Base-by-base conservation (phyloP, 2,329 filamentous ascomycete genomes). In the Exophiala phaeomuriformis region DNA sequence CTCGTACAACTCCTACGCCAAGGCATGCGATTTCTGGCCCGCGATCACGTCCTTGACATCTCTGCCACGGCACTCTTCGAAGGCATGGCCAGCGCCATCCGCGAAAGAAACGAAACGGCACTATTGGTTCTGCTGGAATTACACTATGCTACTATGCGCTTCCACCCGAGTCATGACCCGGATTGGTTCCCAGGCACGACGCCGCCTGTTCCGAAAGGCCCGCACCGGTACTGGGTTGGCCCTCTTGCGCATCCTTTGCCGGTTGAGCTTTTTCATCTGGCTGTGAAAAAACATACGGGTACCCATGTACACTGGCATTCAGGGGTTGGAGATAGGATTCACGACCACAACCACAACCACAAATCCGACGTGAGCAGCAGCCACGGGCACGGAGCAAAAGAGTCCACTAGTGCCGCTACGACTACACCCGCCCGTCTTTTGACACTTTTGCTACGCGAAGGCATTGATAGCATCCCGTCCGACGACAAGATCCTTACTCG, bases 71-170 rank as follows among this genome's bases (percentile, higher is more conserved):
- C 64, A 0, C 53, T 72, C 2, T 69, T 72, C n/a, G 56, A 68
- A 30, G 72, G 73, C 5, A 68, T 75, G 45, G 63, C 64, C 29
- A 66, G 63, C 2, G 72, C 73, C 6, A 67, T 75, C 6, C 31
- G 61, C 5, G 62, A 67, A 4, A 53, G 63, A 7, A 68, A 74
- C 33, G 31, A 53, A 2, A 49, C 55, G 3, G 69, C 68, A 0
- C 62, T 74, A 3, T 51, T 61, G 4, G 63, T 62, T 8, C 63
- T 75, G 4, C 64, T 74, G 12, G 71, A 71, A 47, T 59, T 73
- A 65, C 67, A 57, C 68, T 69, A 4, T 67, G 47, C 49, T n/a
- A 12, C 42, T 10, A 42, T 52, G 44, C 37, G 39, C 6, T 29
- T 45, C 4, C 5, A 12, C 31, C 27, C 49, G 3, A 30, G 44